phyloP scores from a whole-genome alignment of 768 basidiomycete species.

The Suillus cothurnatus region DNA sequence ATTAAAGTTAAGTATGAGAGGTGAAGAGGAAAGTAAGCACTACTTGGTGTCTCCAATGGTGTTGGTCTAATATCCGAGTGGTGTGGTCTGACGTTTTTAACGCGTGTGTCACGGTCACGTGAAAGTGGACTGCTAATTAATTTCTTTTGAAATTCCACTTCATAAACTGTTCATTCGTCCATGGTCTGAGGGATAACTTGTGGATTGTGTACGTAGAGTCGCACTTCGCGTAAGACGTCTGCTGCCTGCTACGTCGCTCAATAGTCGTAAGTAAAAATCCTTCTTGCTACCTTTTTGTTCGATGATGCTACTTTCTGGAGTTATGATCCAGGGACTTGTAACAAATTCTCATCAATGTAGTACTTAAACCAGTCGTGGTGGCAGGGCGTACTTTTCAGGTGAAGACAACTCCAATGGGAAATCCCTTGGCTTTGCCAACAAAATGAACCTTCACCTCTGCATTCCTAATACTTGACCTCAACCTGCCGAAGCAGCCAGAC shows the following conservation, averaged over 20 bases:
- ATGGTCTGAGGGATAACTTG: no score
- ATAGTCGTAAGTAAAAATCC: no score
- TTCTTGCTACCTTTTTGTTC: no score
- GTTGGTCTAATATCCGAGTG: not conserved
- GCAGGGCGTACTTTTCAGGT: not conserved
- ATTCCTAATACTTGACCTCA: not conserved
- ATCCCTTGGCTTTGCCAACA: not conserved
- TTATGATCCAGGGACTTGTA: no score
- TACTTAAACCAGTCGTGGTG: not conserved
- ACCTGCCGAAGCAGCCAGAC: not conserved
- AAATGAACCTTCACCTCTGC: not conserved
- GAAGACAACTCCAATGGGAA: not conserved
- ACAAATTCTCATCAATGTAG: no score
- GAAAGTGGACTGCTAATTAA: not conserved
- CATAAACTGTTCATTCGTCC: no score
- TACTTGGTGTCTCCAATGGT: not conserved
- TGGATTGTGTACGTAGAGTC: no score
- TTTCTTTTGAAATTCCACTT: no score
- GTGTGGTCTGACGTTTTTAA: not conserved
- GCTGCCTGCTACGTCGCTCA: no score
- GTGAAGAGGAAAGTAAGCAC: not conserved
- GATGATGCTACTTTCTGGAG: no score
- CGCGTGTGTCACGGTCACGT: constrained; percentile 1
- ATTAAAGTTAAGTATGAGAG: not conserved
- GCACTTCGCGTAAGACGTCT: no score